These are phyloP conservation scores for Aurifilum marmelostoma DNA, from an alignment of 2,329 filamentous ascomycete genomes.

Conservation along the genomic window DNA sequence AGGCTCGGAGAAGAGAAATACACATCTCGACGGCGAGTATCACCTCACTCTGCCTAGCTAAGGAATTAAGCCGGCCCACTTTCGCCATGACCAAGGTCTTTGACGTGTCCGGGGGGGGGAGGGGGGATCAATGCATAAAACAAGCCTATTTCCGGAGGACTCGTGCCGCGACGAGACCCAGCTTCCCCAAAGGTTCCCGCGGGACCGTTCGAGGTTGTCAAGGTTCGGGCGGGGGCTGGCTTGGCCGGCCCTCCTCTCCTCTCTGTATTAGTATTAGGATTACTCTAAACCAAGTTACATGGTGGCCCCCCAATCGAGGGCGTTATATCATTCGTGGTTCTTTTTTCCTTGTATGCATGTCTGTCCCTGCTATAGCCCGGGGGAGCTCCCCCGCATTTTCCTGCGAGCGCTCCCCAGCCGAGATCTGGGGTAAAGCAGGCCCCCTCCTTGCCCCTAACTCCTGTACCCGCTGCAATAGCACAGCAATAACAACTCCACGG, in stretches of 20 bases:
- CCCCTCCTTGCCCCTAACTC: neutral
- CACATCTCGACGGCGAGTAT: neutral
- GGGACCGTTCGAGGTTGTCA: neutral
- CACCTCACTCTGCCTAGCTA: neutral
- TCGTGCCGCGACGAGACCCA: neutral
- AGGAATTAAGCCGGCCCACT: neutral
- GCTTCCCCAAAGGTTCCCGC: neutral
- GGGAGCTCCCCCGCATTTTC: neutral
- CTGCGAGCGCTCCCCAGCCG: neutral
- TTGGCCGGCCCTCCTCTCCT: too few species aligned
- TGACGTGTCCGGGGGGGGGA: neutral
- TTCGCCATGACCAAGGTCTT: conserved; percentile 2
- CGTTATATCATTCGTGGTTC: neutral
- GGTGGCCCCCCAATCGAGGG: neutral
- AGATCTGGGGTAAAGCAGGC: neutral
- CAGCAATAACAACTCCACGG: neutral
- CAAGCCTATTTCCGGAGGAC: neutral
- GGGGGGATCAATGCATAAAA: neutral
- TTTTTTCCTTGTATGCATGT: neutral
- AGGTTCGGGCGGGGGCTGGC: neutral
- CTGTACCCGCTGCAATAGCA: neutral
- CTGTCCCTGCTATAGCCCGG: neutral
- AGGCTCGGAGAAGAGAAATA: neutral
- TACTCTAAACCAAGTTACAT: neutral
- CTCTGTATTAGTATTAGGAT: neutral